phyloP scores from a whole-genome alignment of 345 rosid species.

The Eucalyptus curtisii region DNA sequence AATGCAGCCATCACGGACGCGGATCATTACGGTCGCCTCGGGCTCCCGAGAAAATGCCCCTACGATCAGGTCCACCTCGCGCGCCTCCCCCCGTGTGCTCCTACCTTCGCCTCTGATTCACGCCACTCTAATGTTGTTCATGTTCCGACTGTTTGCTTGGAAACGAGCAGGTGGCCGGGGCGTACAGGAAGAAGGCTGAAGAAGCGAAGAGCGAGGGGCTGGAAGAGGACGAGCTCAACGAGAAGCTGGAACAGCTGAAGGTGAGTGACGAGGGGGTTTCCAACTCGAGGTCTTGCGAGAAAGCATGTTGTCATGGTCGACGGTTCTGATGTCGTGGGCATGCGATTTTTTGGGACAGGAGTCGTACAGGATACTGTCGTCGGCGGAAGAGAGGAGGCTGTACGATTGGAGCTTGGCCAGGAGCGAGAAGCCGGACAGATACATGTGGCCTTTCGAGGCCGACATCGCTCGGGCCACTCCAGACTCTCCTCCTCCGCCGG shows the following conservation, averaged over 20 bases:
- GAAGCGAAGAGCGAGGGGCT: slow-evolving; percentile 39
- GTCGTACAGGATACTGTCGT: slow-evolving; percentile 50
- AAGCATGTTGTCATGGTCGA: accelerated
- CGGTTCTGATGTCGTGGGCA: neutral
- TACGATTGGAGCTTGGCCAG: slow-evolving; percentile 94
- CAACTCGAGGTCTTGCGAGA: neutral
- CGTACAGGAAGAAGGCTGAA: slow-evolving; percentile 34
- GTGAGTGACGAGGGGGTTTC: slow-evolving; percentile 10
- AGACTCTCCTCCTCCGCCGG: slow-evolving; percentile 55
- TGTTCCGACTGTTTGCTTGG: too few species aligned
- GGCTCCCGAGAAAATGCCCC: slow-evolving; percentile 47
- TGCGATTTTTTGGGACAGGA: slow-evolving; percentile 19
- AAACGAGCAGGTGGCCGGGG: slow-evolving; percentile 4
- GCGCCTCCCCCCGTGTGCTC: neutral
- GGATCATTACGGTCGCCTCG: slow-evolving; percentile 74
- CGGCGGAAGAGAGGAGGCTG: slow-evolving; percentile 66
- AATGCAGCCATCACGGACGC: slow-evolving; percentile 84
- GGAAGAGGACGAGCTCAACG: slow-evolving; percentile 38
- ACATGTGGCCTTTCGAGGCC: slow-evolving; percentile 70
- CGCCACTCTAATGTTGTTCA: neutral
- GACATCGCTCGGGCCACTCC: slow-evolving; percentile 32
- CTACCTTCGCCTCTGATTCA: neutral
- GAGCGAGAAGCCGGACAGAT: slow-evolving; percentile 36
- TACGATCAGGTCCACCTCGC: slow-evolving; percentile 33
- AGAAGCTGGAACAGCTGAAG: slow-evolving; percentile 37